Evolutionary conservation across 768 basidiomycete genomes (phyloP).

Genomic region (Porpolomopsis calyptriformis): DNA sequence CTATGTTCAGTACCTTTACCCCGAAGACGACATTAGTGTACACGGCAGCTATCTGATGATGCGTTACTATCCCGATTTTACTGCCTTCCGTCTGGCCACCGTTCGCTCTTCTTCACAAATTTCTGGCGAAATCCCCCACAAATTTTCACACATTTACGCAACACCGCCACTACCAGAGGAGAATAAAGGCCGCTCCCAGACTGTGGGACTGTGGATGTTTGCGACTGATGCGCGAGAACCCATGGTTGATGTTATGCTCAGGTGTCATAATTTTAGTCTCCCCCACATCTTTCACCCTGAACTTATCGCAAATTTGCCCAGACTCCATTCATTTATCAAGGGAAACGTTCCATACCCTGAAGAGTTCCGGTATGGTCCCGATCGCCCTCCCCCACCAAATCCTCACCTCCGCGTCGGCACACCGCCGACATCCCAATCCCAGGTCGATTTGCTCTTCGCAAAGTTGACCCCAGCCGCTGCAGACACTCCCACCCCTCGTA

Average conservation of each 20-base stretch:
- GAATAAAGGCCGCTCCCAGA: conserved; percentile 46
- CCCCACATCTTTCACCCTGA: background rate
- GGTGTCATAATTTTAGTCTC: conserved; percentile 32
- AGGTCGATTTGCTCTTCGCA: conserved; percentile 39
- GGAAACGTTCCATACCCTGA: conserved; percentile 61
- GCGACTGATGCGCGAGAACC: conserved; percentile 60
- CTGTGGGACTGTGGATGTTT: conserved; percentile 70
- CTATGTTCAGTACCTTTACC: conserved; percentile 62
- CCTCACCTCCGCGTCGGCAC: conserved; percentile 22
- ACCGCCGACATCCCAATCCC: conserved; percentile 21
- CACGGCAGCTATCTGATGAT: conserved; percentile 63
- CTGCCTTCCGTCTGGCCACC: conserved; percentile 34
- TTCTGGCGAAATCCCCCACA: conserved; percentile 23
- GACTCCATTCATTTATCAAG: conserved; percentile 58
- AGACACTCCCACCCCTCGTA: background rate
- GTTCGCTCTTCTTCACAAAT: conserved; percentile 19
- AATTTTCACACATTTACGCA: conserved; percentile 42
- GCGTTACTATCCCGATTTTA: conserved; percentile 63
- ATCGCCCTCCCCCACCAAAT: conserved; percentile 52
- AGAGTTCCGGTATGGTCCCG: conserved; percentile 58
- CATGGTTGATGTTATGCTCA: conserved; percentile 58
- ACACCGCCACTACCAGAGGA: conserved; percentile 32
- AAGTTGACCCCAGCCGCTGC: conserved; percentile 21
- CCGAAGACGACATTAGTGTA: conserved; percentile 62
- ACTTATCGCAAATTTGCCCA: conserved; percentile 15